Evolutionary conservation across 2,329 filamentous ascomycete genomes (phyloP).

Genomic region (Pseudogymnoascus sp.): DNA sequence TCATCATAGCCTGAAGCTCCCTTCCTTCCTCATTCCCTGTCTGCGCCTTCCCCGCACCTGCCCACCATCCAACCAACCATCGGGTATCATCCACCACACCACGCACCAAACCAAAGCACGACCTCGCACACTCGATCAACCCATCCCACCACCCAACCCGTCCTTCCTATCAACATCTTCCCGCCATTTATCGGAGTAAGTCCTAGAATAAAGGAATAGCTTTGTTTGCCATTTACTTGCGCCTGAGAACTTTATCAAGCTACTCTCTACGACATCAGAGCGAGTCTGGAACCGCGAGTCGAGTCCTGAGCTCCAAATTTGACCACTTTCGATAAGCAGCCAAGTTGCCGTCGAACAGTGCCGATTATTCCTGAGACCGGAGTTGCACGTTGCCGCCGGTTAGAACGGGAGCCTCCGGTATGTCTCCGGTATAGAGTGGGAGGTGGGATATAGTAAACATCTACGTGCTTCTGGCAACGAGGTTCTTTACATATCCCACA

Average conservation of each 20-base stretch:
- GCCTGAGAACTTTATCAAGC: not conserved
- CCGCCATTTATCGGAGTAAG: slow-evolving; percentile 2
- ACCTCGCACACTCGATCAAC: not conserved
- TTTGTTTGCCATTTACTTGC: not conserved
- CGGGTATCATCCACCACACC: not conserved
- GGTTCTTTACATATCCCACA: slow-evolving; percentile 9
- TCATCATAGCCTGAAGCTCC: slow-evolving; percentile 8
- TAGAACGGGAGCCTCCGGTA: slow-evolving; percentile 6
- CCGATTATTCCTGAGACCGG: not conserved
- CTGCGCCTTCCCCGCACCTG: not conserved
- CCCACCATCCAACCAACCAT: slow-evolving; percentile 1
- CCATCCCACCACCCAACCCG: not conserved
- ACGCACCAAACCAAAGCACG: not conserved
- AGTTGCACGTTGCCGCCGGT: not conserved
- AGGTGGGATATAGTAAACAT: slow-evolving; percentile 1
- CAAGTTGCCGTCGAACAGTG: not conserved
- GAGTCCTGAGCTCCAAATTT: not conserved
- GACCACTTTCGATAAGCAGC: not conserved
- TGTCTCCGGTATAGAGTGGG: not conserved
- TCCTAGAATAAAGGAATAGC: not conserved
- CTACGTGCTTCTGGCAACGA: slow-evolving; percentile 10
- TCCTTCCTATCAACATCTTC: not conserved
- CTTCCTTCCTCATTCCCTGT: not conserved
- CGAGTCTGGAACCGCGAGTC: not conserved
- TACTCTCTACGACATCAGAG: not conserved